phyloP scores from a whole-genome alignment of 192 early-diverging fungal species.

The Rhizophagus clarus region DNA sequence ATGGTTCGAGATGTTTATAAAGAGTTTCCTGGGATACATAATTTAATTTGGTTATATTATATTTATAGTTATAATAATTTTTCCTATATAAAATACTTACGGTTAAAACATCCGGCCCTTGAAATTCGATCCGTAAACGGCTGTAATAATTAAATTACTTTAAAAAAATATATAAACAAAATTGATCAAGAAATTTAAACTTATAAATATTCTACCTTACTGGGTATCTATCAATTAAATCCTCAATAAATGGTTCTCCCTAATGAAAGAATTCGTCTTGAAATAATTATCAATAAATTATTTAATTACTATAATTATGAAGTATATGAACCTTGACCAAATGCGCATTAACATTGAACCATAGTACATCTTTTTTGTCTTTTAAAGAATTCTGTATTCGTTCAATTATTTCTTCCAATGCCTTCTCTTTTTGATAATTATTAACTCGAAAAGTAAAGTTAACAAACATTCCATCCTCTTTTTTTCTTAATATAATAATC shows the following conservation, averaged over 20 bases:
- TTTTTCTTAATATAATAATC: constrained; percentile 35
- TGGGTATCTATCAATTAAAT: constrained; percentile 62
- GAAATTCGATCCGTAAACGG: constrained; percentile 72
- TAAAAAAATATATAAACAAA: constrained; percentile 12
- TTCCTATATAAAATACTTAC: constrained; percentile 22
- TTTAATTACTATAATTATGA: neutral
- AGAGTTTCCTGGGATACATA: constrained; percentile 52
- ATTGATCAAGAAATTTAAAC: no score
- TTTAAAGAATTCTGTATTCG: constrained; percentile 55
- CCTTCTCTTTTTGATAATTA: constrained; percentile 36
- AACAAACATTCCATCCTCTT: constrained; percentile 58
- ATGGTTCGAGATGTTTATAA: constrained; percentile 73
- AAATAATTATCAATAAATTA: neutral
- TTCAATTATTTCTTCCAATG: constrained; percentile 45
- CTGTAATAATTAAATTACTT: constrained; percentile 47
- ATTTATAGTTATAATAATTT: no score
- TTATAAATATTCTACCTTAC: constrained; percentile 1
- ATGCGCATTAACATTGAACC: constrained; percentile 73
- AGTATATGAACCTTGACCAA: constrained; percentile 49
- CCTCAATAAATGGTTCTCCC: constrained; percentile 73
- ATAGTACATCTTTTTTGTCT: constrained; percentile 55
- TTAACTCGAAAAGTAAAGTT: constrained; percentile 48
- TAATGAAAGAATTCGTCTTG: neutral
- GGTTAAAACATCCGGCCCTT: constrained; percentile 67
- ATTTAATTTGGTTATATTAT: neutral